A percentile compares a stretch with the other conserved stretches of the same genome.
These are phyloP conservation scores for Psilocybe sp. DNA, from an alignment of 768 basidiomycete genomes.

Conservation along the genomic window DNA sequence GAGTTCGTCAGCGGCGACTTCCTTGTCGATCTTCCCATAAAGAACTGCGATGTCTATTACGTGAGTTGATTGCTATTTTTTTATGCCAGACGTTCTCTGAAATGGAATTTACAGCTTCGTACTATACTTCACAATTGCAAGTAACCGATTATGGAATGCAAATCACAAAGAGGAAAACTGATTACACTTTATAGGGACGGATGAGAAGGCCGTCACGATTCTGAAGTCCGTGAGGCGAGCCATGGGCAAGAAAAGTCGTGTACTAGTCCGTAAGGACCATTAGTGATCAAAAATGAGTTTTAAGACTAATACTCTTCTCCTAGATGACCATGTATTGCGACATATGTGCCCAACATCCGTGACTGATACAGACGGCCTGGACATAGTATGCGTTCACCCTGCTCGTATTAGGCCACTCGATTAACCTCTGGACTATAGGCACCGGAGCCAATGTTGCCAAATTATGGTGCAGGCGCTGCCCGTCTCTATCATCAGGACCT, in stretches of 20 bases:
- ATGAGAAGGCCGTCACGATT: slow-evolving; percentile 25
- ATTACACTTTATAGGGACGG: slow-evolving; percentile 25
- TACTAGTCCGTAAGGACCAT: slow-evolving; percentile 35
- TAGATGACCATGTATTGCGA: slow-evolving; percentile 12
- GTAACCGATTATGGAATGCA: too few species aligned
- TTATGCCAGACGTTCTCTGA: too few species aligned
- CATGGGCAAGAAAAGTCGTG: slow-evolving; percentile 27
- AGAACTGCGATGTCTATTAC: slow-evolving; percentile 34
- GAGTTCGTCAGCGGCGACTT: slow-evolving; percentile 26
- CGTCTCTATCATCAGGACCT: slow-evolving; percentile 6
- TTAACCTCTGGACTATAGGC: not conserved
- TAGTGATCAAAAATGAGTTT: too few species aligned
- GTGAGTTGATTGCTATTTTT: slow-evolving; percentile 1
- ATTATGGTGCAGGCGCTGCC: slow-evolving; percentile 5
- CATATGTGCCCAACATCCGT: slow-evolving; percentile 6
- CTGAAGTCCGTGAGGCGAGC: slow-evolving; percentile 30
- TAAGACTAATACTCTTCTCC: too few species aligned
- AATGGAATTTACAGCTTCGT: slow-evolving; percentile 26
- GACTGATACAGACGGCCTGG: slow-evolving; percentile 15
- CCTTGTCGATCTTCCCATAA: slow-evolving; percentile 30
- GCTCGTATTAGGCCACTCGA: not conserved
- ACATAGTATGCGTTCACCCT: slow-evolving; percentile 3
- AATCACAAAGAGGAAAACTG: not conserved
- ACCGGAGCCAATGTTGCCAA: slow-evolving; percentile 4
- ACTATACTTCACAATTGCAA: slow-evolving; percentile 22